These are phyloP conservation scores for Zancudomyces culisetae DNA, from an alignment of 371 early-diverging fungal genomes.

Conservation along the genomic window DNA sequence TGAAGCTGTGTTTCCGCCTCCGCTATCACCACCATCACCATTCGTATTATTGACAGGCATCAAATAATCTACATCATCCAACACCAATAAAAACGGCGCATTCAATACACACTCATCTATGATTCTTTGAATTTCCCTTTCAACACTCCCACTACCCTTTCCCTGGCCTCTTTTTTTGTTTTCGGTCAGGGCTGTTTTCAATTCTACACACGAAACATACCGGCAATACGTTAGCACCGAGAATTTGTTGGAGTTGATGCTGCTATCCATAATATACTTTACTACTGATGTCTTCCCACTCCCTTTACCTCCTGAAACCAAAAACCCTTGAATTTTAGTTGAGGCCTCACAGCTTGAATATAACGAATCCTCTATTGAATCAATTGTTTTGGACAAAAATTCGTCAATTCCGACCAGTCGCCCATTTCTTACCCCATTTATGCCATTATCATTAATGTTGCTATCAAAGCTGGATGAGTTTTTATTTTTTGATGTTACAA, in stretches of 20 bases:
- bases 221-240: too few species aligned
- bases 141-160: too few species aligned
- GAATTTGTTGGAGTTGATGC: too few species aligned
- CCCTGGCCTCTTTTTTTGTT: too few species aligned
- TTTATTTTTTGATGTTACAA: neutral
- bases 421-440: neutral
- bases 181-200: constrained; percentile 24
- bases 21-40: too few species aligned
- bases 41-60: neutral
- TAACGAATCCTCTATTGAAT: constrained; percentile 9
- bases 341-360: constrained; percentile 2
- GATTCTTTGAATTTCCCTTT: too few species aligned
- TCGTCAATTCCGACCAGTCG: constrained; percentile 10
- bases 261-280: too few species aligned
- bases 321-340: constrained; percentile 34
- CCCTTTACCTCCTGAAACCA: constrained; percentile 69
- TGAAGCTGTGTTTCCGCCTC: too few species aligned
- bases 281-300: constrained; percentile 63
- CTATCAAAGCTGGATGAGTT: neutral
- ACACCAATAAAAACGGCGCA: constrained; percentile 2
- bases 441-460: neutral
- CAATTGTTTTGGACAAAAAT: constrained; percentile 10
- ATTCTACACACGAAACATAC: constrained; percentile 12
- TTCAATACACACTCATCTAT: neutral
- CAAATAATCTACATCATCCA: neutral